Percentiles rank a stretch among this genome's conserved stretches.
Evolutionary conservation across 208 protist genomes (phyloP).

Genomic region (Spongospora subterranea): DNA sequence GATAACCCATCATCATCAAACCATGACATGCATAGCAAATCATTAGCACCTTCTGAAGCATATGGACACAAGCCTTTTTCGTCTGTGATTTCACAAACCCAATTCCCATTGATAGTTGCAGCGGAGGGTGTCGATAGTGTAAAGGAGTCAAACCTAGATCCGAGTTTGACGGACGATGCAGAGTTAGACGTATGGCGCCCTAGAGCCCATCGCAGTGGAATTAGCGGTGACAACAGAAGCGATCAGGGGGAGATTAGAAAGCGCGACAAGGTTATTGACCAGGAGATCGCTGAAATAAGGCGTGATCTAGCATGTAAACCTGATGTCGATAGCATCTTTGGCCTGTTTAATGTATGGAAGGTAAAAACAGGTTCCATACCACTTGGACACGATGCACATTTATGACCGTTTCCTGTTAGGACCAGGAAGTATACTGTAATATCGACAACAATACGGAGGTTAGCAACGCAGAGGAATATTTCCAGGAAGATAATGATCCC

Average conservation of each 20-base stretch:
- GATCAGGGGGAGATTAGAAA: not conserved
- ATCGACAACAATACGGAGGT: too few relatives aligned
- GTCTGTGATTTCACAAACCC: too few relatives aligned
- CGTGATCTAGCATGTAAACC: constrained; percentile 25
- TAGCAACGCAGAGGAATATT: too few relatives aligned
- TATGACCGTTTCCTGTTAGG: too few relatives aligned
- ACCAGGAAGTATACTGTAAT: too few relatives aligned
- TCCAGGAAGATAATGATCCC: not conserved
- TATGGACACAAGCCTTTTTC: not conserved
- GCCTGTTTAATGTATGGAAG: constrained; percentile 22
- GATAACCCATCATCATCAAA: not conserved
- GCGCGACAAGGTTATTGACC: not conserved
- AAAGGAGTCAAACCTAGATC: not conserved
- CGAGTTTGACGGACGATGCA: not conserved
- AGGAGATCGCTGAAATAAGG: not conserved
- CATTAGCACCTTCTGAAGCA: not conserved
- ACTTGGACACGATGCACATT: not conserved
- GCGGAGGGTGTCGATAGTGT: not conserved
- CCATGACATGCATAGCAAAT: not conserved
- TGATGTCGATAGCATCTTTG: constrained; percentile 19
- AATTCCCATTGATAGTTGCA: too few relatives aligned
- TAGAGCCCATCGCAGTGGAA: not conserved
- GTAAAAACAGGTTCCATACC: not conserved
- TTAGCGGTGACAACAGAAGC: not conserved
- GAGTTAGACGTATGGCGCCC: not conserved